Base-by-base conservation (phyloP, 1,284 basidiomycete species). In the Ceratobasidium sp. region DNA sequence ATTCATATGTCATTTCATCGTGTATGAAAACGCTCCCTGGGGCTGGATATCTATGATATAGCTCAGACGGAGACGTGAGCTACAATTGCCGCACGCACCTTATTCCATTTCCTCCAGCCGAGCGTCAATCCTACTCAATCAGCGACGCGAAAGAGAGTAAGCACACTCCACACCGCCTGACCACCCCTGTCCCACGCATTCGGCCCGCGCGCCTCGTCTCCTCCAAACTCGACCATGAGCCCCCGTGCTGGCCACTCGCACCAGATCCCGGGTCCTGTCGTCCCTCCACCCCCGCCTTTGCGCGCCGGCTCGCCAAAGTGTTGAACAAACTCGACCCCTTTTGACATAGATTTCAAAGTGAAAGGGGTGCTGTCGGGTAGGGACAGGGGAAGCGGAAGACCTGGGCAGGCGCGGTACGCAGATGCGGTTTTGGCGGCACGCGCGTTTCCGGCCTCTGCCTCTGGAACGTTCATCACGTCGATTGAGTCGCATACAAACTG, bases 231-330 rank as follows among this genome's bases (percentile, higher is more conserved):
- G 19, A 94, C 87, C 90, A 94, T 91, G 29, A 95, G 80, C 1
- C 93, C 93, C 73, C 91, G 87, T 75, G 84, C 86, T n/a, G 88
- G 86, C 94, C 94, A 97, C 81, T 97, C 95, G 78, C 94, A 92
- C 93, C 94, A 97, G 76, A 96, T 95, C 22, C 90, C 90, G 77
- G 96, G 93, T 9, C 87, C 89, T 15, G 91, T 91, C 8, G 93
- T 93, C 0, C 93, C 93, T 11, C 89, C 85, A 0, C 94, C 94
- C 29, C 95, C 94, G 6, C 95, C 95, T 80, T 97, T 97, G 72
- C 93, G 87, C 78, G 88, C 88, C 7, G 95, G 95, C 82, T 97
- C 95, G 22, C 95, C 95, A 41, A 97, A 82, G 47, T 81, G 80
- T 19, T 83, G 80, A 2, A 97, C 91, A 75, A 98, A 89, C 0